Percentiles rank a stretch among this genome's conserved stretches.
phyloP scores from a whole-genome alignment of 2,329 filamentous ascomycete genomes.

The Fusarium liriodendri region DNA sequence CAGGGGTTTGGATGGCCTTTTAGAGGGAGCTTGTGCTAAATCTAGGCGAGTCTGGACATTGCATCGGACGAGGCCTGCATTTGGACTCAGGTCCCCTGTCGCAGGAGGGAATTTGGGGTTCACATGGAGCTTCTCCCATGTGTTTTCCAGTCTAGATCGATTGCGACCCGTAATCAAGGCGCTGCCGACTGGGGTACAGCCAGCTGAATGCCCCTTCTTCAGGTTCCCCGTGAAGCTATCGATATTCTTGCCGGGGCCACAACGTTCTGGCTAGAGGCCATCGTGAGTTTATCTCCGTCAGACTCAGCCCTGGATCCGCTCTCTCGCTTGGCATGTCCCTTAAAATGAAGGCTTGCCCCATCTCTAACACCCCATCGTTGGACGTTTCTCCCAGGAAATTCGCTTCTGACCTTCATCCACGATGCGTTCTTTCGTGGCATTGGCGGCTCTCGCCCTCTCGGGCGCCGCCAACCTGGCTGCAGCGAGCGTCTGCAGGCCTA shows the following conservation, averaged over 20 bases:
- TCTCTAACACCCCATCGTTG: background rate
- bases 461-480: background rate
- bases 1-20: background rate
- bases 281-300: background rate
- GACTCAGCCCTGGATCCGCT: background rate
- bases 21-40: background rate
- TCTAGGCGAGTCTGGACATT: background rate
- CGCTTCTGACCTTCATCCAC: background rate
- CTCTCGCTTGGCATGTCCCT: background rate
- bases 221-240: background rate
- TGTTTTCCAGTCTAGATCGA: background rate
- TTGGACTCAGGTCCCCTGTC: background rate
- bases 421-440: slow-evolving; percentile 14
- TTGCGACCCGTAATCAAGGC: background rate
- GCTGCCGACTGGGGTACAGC: background rate
- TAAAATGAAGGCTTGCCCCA: background rate
- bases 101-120: background rate
- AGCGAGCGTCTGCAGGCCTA: background rate
- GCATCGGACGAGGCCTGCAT: background rate
- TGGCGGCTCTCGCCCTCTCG: slow-evolving; percentile 15
- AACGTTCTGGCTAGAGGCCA: background rate
- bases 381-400: background rate
- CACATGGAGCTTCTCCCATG: background rate
- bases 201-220: background rate
- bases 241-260: background rate